These are phyloP conservation scores for Rhodomyrtus psidioides DNA, from an alignment of 441 rosid species.

Conservation along the genomic window DNA sequence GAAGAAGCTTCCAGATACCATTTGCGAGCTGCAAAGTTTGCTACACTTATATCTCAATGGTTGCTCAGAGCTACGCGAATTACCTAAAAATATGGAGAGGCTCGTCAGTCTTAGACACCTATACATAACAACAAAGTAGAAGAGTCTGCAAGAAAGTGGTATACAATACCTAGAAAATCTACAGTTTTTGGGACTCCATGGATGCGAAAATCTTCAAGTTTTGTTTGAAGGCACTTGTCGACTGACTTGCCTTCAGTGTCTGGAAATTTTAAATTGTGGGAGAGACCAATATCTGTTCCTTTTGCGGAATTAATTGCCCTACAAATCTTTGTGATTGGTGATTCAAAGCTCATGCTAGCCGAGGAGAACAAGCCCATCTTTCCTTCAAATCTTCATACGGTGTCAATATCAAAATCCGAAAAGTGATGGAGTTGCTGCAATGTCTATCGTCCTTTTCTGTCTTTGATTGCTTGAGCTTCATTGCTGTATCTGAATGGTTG, in stretches of 20 bases:
- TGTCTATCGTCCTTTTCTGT: rapidly evolving
- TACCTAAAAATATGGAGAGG: not conserved
- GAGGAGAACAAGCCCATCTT: not conserved
- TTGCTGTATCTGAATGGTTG: rapidly evolving
- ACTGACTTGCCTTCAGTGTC: rapidly evolving
- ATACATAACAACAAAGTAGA: rapidly evolving
- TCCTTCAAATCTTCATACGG: not conserved
- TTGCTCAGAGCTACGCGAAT: not conserved
- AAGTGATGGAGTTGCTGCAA: not conserved
- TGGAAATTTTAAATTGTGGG: rapidly evolving
- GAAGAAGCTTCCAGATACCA: not conserved
- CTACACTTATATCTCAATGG: rapidly evolving
- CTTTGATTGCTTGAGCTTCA: rapidly evolving
- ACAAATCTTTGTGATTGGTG: rapidly evolving
- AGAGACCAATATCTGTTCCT: not conserved
- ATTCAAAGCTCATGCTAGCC: not conserved
- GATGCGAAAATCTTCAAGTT: not conserved
- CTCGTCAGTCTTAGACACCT: rapidly evolving
- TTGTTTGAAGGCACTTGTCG: not conserved
- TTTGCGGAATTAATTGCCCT: not conserved
- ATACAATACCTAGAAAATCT: not conserved
- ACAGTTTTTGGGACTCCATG: rapidly evolving
- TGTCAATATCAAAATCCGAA: rapidly evolving
- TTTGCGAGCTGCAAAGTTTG: not conserved
- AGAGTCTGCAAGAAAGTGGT: not conserved